These are phyloP conservation scores for Apiospora aurea DNA, from an alignment of 2,329 filamentous ascomycete genomes.

Conservation along the genomic window DNA sequence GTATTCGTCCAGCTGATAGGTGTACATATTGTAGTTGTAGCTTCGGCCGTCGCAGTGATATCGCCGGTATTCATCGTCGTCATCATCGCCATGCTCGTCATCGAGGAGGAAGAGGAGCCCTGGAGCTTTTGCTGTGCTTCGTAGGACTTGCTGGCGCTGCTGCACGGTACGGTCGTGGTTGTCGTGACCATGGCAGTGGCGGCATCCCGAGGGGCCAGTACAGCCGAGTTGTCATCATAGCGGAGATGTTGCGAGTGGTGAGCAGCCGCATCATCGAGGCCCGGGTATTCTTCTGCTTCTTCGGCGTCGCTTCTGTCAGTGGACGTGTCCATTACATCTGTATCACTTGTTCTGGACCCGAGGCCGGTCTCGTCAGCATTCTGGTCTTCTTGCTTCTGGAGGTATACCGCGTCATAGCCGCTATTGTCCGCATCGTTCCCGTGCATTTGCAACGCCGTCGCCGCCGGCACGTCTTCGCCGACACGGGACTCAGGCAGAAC, in stretches of 20 bases:
- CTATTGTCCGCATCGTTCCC: too few species aligned
- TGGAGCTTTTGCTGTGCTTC: background rate
- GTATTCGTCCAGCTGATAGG: background rate
- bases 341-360: too few species aligned
- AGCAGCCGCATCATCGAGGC: too few species aligned
- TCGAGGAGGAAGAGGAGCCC: background rate
- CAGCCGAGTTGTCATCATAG: too few species aligned
- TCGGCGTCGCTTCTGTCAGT: background rate
- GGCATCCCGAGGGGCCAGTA: background rate
- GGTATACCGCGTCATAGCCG: too few species aligned
- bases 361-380: too few species aligned
- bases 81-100: background rate
- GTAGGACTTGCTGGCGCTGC: background rate
- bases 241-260: too few species aligned
- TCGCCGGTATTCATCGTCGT: background rate
- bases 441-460: background rate
- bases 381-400: too few species aligned
- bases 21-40: background rate
- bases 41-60: too few species aligned
- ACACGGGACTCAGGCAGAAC: too few species aligned
- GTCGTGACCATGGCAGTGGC: background rate
- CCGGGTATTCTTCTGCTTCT: background rate
- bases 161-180: background rate
- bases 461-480: too few species aligned
- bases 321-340: too few species aligned